Base-by-base conservation (phyloP, 2,329 filamentous ascomycete genomes). In the Nemania sp. region DNA sequence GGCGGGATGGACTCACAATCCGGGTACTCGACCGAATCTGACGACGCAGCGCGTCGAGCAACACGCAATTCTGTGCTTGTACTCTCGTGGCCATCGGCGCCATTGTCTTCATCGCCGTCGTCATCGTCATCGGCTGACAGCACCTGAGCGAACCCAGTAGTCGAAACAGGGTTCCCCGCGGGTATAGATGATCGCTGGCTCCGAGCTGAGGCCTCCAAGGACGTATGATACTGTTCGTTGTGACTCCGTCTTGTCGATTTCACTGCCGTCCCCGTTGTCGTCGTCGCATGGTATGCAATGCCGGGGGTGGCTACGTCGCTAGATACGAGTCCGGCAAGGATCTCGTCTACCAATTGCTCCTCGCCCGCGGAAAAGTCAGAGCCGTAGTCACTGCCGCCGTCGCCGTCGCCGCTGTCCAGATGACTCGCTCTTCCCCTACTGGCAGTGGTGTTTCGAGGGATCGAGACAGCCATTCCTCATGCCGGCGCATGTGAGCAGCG, bases 1-100 rank as follows among this genome's bases (percentile, higher is more conserved):
- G 47, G 78, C 81, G 70, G 13, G 42, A n/a, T 39, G 29, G 47
- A 78, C 82, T 70, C 74, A 88, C 86, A 73, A 77, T 84, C 79
- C 71, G 84, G 79, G 75, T 83, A 84, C 64, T 63, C 62, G 72
- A 81, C 67, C 53, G 73, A 67, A 60, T 72, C 65, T 55, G 55
- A 25, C 60, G 62, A 52, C 57, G 61, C 42, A 42, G 54, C 46
- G 3, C 35, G 7, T n/a, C 55, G 47, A 39, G 47, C 51, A 35
- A 52, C 2, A 42, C 15, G 39, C 34, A 51, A 32, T 42, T 29
- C 25, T 29, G 43, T 17, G 25, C 35, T 46, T 21, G 55, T 20
- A n/a, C 2, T 29, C 20, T 29, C 20, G 21, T 29, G 20, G 6
- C 29, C 21, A 21, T 46, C 10, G 17, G 5, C 18, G 43, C 18